Conservation (phyloP, 495 filamentous ascomycete species). For the Tuber magnatum region DNA sequence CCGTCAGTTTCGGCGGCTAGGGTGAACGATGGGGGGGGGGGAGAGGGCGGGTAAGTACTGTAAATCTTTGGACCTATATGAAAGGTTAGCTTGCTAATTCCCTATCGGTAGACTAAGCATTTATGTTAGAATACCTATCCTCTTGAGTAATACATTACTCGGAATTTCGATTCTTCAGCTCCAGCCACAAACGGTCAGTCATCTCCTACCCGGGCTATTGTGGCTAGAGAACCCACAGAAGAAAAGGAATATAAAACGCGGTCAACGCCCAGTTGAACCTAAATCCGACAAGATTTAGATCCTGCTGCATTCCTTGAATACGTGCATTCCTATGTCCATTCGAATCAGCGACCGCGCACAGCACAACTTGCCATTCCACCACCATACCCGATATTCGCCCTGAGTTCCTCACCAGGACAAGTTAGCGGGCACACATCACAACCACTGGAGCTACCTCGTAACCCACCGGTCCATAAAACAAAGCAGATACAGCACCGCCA, state of each 20-base stretch:
- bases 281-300: constrained; percentile 46
- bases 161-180: constrained; percentile 49
- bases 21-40: not conserved
- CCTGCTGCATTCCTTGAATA: constrained; percentile 49
- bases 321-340: constrained; percentile 49
- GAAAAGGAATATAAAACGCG: constrained; percentile 62
- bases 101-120: constrained; percentile 40
- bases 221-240: constrained; percentile 36
- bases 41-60: constrained; percentile 12
- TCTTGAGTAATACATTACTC: constrained; percentile 66
- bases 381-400: constrained; percentile 36
- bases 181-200: not conserved
- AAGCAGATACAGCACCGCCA: constrained; percentile 52
- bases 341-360: not conserved
- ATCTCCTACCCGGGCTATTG: not conserved
- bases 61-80: constrained; percentile 35
- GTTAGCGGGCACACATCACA: not conserved
- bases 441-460: not conserved
- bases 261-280: constrained; percentile 56
- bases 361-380: not conserved
- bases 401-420: not conserved
- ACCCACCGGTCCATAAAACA: constrained; percentile 55
- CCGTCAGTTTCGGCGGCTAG: not conserved
- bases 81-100: constrained; percentile 4
- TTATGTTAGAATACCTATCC: constrained; percentile 58